phyloP scores from a whole-genome alignment of 129 eudicot genomes.

The Pseudognaphalium luteoalbum region DNA sequence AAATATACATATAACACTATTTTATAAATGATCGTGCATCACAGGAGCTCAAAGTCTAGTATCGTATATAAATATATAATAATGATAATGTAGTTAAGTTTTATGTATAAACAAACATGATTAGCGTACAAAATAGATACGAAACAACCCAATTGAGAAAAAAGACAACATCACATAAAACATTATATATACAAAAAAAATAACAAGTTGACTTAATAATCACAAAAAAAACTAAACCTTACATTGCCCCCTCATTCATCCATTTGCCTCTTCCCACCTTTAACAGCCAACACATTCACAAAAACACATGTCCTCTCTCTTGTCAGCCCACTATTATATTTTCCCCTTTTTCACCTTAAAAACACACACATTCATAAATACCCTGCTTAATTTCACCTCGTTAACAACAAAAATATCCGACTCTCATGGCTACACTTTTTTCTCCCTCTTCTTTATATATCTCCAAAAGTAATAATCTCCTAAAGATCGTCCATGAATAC shows the following conservation, averaged over 20 bases:
- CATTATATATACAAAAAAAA: constrained; percentile 6
- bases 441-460: constrained; percentile 18
- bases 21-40: too few relatives aligned
- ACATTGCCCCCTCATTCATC: constrained; percentile 28
- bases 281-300: constrained; percentile 29
- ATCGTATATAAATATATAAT: too few relatives aligned
- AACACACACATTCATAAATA: constrained; percentile 9
- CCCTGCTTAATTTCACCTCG: not conserved
- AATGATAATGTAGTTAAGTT: too few relatives aligned
- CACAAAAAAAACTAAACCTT: constrained; percentile 9
- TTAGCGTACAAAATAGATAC: not conserved
- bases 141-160: constrained; percentile 24
- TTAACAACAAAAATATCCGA: not conserved
- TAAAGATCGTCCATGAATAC: constrained; percentile 22
- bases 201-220: constrained; percentile 29
- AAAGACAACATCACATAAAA: constrained; percentile 23
- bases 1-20: too few relatives aligned
- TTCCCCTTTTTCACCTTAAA: not conserved
- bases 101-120: not conserved
- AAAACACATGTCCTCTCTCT: constrained; percentile 31
- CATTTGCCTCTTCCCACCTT: constrained; percentile 36
- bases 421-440: constrained; percentile 27
- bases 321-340: constrained; percentile 26
- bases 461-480: constrained; percentile 15
- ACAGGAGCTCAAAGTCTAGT: too few relatives aligned